These are phyloP conservation scores for Trichoderma lentiforme DNA, from an alignment of 2,329 filamentous ascomycete genomes.

Conservation along the genomic window DNA sequence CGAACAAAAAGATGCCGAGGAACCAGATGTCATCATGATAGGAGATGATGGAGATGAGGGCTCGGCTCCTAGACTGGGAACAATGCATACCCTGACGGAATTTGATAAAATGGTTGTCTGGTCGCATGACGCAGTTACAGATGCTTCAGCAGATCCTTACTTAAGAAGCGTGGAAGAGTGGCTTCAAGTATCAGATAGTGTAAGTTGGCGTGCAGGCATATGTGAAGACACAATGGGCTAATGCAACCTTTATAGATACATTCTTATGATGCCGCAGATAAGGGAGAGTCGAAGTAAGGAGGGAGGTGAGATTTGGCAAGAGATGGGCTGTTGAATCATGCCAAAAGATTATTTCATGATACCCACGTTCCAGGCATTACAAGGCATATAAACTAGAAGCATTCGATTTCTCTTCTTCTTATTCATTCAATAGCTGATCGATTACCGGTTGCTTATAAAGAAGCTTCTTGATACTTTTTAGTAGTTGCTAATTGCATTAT, in stretches of 20 bases:
- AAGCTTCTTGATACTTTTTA: background rate
- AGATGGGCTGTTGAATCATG: background rate
- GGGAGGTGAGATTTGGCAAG: background rate
- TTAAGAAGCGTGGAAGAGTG: constrained; percentile 76
- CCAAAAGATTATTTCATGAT: background rate
- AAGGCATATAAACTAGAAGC: background rate
- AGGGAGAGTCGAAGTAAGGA: background rate
- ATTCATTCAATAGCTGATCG: background rate
- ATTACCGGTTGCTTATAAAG: background rate
- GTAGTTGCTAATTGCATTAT: background rate
- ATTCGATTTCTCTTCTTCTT: background rate
- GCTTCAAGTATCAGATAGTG: constrained; percentile 68
- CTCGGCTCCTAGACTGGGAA: constrained; percentile 46
- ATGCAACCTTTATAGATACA: constrained; percentile 19
- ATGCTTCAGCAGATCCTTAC: constrained; percentile 63
- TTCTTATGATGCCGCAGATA: constrained; percentile 7
- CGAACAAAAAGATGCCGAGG: background rate
- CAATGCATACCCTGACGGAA: constrained; percentile 59
- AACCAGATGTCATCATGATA: constrained; percentile 23
- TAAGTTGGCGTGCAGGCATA: constrained; percentile 33
- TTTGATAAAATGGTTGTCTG: constrained; percentile 81
- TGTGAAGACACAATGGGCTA: background rate
- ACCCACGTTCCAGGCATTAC: background rate
- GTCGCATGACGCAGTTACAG: constrained; percentile 69
- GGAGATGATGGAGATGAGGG: constrained; percentile 34